Conservation (phyloP, 2,329 filamentous ascomycete genomes). For the Pseudopithomyces chartarum region DNA sequence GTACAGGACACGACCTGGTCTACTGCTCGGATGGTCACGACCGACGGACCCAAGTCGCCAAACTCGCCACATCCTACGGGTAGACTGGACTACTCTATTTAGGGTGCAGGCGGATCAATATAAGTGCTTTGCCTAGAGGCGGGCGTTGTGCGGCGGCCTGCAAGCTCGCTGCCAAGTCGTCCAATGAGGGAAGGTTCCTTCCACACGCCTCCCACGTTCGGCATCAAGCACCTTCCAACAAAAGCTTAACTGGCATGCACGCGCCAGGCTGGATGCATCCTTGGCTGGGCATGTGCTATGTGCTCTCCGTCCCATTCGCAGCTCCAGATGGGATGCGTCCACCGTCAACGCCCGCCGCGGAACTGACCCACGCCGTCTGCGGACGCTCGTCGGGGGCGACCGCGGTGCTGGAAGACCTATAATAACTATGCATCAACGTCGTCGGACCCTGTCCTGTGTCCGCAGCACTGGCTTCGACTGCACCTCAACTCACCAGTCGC, state of each 20-base stretch:
- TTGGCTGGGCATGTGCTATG: neutral
- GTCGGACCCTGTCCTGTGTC: neutral
- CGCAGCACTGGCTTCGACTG: neutral
- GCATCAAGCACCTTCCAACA: constrained; percentile 3
- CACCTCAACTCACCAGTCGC: neutral
- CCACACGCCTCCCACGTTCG: neutral
- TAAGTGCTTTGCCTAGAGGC: neutral
- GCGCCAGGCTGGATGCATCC: neutral
- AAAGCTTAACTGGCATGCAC: constrained; percentile 2
- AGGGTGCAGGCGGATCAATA: neutral
- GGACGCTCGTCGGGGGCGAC: neutral
- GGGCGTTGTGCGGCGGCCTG: neutral
- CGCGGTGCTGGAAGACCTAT: neutral
- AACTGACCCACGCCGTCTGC: neutral
- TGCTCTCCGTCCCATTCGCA: neutral
- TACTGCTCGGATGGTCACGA: too few species aligned
- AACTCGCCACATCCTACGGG: neutral
- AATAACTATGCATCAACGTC: neutral
- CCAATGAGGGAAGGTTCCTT: neutral
- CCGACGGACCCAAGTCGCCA: too few species aligned
- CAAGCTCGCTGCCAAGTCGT: neutral
- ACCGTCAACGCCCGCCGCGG: neutral
- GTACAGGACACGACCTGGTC: too few species aligned
- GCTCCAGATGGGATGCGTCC: neutral
- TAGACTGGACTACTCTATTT: too few species aligned